Evolutionary conservation across 2,329 filamentous ascomycete genomes (phyloP).

Genomic region (Aspergillus sp.): DNA sequence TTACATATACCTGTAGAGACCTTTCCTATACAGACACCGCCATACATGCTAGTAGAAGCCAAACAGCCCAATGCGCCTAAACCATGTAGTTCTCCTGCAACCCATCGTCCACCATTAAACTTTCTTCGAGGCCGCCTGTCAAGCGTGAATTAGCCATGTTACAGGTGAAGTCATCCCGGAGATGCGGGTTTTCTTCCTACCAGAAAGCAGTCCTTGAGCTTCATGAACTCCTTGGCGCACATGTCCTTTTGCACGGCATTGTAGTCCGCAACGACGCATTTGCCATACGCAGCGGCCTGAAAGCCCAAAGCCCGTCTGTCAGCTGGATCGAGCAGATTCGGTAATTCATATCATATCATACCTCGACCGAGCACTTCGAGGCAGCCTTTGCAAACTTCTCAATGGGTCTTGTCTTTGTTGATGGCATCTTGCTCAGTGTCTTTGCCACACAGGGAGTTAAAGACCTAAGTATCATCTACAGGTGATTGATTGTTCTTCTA

Average conservation of each 20-base stretch:
- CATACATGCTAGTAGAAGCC: slow-evolving; percentile 3
- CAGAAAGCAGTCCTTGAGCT: slow-evolving; percentile 82
- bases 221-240: slow-evolving; percentile 81
- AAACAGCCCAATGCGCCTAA: slow-evolving; percentile 6
- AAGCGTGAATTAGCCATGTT: slow-evolving; percentile 13
- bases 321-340: slow-evolving; percentile 7
- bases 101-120: slow-evolving; percentile 28
- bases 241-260: slow-evolving; percentile 88
- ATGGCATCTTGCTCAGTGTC: slow-evolving; percentile 40
- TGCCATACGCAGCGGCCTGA: slow-evolving; percentile 82
- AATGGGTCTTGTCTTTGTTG: slow-evolving; percentile 60
- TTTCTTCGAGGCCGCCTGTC: slow-evolving; percentile 56
- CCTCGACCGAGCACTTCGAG: slow-evolving; percentile 67
- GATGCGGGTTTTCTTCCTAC: slow-evolving; percentile 52
- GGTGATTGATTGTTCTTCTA: too few relatives aligned
- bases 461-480: too few relatives aligned
- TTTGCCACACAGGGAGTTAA: background rate
- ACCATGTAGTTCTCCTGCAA: slow-evolving; percentile 1
- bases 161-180: background rate
- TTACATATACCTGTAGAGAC: background rate
- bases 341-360: slow-evolving; percentile 34
- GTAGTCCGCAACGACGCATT: slow-evolving; percentile 88
- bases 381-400: slow-evolving; percentile 68
- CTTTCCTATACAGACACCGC: background rate
- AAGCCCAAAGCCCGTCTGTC: slow-evolving; percentile 13